Base-by-base conservation (phyloP, 306 rosid genomes). In the Medicago arabica region DNA sequence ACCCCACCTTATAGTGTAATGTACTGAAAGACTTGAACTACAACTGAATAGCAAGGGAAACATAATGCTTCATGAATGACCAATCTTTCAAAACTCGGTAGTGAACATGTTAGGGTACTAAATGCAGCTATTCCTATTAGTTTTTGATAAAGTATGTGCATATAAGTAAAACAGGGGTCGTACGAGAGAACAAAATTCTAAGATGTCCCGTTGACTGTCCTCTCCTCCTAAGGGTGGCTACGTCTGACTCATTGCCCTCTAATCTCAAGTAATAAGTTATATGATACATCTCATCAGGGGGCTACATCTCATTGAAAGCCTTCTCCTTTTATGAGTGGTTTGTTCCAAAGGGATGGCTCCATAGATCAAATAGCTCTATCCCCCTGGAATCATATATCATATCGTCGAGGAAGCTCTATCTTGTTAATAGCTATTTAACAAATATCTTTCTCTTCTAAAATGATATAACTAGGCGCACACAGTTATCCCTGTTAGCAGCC, bases 381-480 rank as follows among this genome's bases (percentile, higher is more conserved):
- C 34, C 50, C 12, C 50, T 39, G 70, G 34, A 65, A 67, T 67
- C 39, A 19, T 67, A 67, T 67, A 67, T 43, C 70, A 65, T 40
- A 34, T 65, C n/a, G 21, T 11, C 2, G 4, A 11, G 70, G 54
- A 19, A 67, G 38, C 58, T 46, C 13, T 46, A 46, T 68, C 58
- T 46, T 12, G 23, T 46, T 46, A 14, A 23, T 23, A 43, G 40
- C 57, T 23, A 41, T 43, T 46, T 67, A 66, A 43, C 54, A 67
- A 67, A 43, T 43, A 67, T 4, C 58, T 14, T 7, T 43, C 39
- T 19, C 61, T 38, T 64, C 72, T 44, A 67, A 25, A 67, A 67
- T 44, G 21, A 67, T 67, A 14, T 19, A 41, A 61, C 40, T 31
- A 61, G 67, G 67, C 15, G 19, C 10, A 14, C 17, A 7, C 17